These are phyloP conservation scores for Linum usitatissimum DNA, from an alignment of 345 rosid genomes.

Conservation along the genomic window DNA sequence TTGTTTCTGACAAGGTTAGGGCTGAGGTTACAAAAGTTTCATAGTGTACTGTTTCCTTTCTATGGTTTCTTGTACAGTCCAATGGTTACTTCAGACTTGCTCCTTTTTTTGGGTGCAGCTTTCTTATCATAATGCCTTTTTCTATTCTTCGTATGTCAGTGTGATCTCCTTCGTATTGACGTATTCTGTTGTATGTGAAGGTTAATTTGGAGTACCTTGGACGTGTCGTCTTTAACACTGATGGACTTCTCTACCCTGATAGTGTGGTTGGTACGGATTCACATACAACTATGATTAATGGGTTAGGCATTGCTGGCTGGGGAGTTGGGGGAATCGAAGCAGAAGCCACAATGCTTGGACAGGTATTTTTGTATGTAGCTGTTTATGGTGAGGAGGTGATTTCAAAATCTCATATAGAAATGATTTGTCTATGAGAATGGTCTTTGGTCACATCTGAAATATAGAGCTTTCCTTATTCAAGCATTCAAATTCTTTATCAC, in stretches of 20 bases:
- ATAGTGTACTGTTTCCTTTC: neutral
- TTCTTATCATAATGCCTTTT: no score
- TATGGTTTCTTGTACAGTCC: neutral
- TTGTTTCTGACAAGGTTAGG: no score
- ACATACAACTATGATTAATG: conserved; percentile 27
- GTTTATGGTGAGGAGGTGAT: neutral
- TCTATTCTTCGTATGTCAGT: neutral
- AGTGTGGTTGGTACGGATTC: conserved; percentile 27
- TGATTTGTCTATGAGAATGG: neutral
- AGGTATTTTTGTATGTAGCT: conserved; percentile 10
- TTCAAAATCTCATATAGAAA: no score
- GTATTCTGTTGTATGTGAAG: neutral
- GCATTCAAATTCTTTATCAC: neutral
- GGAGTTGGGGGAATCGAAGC: conserved; percentile 95
- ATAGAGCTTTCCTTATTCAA: neutral
- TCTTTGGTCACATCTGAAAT: neutral
- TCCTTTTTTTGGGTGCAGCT: neutral
- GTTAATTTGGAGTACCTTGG: neutral
- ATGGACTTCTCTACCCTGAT: neutral
- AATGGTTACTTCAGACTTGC: neutral
- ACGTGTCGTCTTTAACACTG: neutral
- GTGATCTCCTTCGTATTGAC: neutral
- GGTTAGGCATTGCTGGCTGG: conserved; percentile 82
- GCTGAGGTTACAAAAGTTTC: neutral
- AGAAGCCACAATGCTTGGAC: conserved; percentile 75